Evolutionary conservation across 495 filamentous ascomycete genomes (phyloP), one percentile per base, ranked within the genome.

Genomic region (Penicillium canariense): DNA sequence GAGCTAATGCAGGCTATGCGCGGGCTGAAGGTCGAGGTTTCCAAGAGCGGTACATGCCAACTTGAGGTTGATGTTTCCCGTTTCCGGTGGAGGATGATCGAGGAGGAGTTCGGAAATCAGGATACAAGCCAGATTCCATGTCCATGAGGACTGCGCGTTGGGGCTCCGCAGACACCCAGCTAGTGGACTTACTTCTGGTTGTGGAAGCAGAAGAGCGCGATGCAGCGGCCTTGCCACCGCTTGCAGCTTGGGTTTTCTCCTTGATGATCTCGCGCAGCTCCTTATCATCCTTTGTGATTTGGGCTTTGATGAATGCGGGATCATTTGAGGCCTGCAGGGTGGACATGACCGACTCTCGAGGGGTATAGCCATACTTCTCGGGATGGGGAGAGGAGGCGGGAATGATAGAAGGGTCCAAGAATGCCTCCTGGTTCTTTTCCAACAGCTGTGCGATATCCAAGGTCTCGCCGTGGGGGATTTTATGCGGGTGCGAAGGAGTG

Each of bases 391-490:
- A 82, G 0, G 77, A 74, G 34, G 73, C 60, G 0, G 90, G 82
- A 4, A 72, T 66, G 39, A 87, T 79, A 3, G 68, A 62, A 9
- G 82, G 81, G 56, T 96, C 87, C 8, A 97, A 81, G 39, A 68
- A 72, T 0, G 89, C 84, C 31, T 67, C 62, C 1, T 76, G 60
- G 18, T 86, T 87, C 65, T 87, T 91, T 2, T 80, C 78, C 9
- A 97, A 77, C 3, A 98, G 81, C 31, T 84, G 70, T 14, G 67
- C 57, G 43, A 98, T 96, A 65, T 91, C 89, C 18, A 97, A 61
- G 50, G 81, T 88, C 72, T 97, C 91, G 27, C 94, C 94, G 7
- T 85, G 88, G 0, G 89, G 83, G 45, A 98, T 97, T 32, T 83
- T 81, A 22, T 79, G 70, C 0, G 82, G 84, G 63, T 97, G 88